These are phyloP conservation scores for Kodamaea alishanica DNA, from an alignment of 1,139 yeast genomes.

Conservation along the genomic window DNA sequence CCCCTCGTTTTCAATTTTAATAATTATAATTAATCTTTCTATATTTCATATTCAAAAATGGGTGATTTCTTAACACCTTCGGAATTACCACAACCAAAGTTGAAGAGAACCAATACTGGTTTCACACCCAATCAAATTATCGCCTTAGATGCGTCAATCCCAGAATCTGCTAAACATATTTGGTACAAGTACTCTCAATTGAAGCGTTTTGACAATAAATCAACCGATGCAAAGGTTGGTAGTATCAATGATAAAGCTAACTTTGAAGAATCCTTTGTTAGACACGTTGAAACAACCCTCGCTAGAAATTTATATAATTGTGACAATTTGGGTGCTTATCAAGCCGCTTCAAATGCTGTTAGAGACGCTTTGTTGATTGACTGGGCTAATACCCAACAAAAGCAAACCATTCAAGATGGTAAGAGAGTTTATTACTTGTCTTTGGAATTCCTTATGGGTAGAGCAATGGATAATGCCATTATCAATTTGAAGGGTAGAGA, in stretches of 20 bases:
- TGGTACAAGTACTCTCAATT: conserved; percentile 65
- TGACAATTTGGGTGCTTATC: conserved; percentile 89
- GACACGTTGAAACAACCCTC: conserved; percentile 84
- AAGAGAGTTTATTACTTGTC: conserved; percentile 86
- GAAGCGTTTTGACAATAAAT: conserved; percentile 24
- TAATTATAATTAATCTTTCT: too few species aligned
- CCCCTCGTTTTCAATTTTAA: background rate
- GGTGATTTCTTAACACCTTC: conserved; percentile 43
- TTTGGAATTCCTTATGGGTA: conserved; percentile 89
- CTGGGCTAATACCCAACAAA: conserved; percentile 93
- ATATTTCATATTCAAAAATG: too few species aligned
- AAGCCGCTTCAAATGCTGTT: conserved; percentile 76
- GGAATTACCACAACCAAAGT: conserved; percentile 40
- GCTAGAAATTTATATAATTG: conserved; percentile 91
- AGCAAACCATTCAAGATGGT: conserved; percentile 78
- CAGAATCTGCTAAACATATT: conserved; percentile 66
- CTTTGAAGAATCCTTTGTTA: conserved; percentile 69
- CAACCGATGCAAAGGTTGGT: conserved; percentile 33
- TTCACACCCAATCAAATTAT: conserved; percentile 87
- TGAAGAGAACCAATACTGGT: conserved; percentile 79
- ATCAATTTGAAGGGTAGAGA: conserved; percentile 64
- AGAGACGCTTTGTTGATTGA: conserved; percentile 78
- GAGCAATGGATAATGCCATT: conserved; percentile 92
- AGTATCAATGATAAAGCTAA: conserved; percentile 33
- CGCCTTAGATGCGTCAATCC: conserved; percentile 77